phyloP scores from a whole-genome alignment of 2,329 filamentous ascomycete species.

The Endocalyx cinctus region DNA sequence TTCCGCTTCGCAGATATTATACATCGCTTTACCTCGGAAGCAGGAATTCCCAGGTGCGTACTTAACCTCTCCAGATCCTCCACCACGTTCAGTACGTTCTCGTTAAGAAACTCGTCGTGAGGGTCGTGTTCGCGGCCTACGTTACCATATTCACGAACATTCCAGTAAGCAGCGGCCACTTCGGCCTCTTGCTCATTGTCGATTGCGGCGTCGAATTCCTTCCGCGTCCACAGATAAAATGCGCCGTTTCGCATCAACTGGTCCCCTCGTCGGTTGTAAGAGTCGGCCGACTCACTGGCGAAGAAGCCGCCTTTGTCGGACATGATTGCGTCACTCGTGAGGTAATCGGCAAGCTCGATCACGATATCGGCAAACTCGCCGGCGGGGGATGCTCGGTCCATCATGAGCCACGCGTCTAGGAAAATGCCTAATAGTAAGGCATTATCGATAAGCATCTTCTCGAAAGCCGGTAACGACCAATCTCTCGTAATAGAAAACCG shows the following conservation, averaged over 20 bases:
- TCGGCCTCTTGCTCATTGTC: slow-evolving; percentile 60
- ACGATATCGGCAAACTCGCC: slow-evolving; percentile 73
- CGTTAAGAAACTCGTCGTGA: slow-evolving; percentile 90
- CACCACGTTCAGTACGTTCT: slow-evolving; percentile 77
- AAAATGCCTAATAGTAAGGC: slow-evolving; percentile 79
- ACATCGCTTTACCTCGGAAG: slow-evolving; percentile 62
- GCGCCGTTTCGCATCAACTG: slow-evolving; percentile 83
- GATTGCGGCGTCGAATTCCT: slow-evolving; percentile 77
- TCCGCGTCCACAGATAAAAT: slow-evolving; percentile 89
- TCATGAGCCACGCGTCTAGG: slow-evolving; percentile 74
- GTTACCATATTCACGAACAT: slow-evolving; percentile 79
- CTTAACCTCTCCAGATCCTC: slow-evolving; percentile 65
- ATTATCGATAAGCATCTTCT: slow-evolving; percentile 96
- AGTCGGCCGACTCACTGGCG: slow-evolving; percentile 88
- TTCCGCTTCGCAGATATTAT: slow-evolving; percentile 64
- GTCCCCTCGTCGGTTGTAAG: slow-evolving; percentile 67
- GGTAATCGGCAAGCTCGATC: slow-evolving; percentile 80
- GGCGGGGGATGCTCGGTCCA: slow-evolving; percentile 43
- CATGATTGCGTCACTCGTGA: slow-evolving; percentile 67
- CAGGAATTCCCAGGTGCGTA: slow-evolving; percentile 67
- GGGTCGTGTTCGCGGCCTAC: slow-evolving; percentile 77
- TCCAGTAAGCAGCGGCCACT: slow-evolving; percentile 79
- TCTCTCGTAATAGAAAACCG: slow-evolving; percentile 87
- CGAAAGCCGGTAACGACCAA: slow-evolving; percentile 94
- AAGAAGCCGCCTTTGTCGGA: slow-evolving; percentile 71